A percentile compares a stretch with the other conserved stretches of the same genome.
These are phyloP conservation scores for Neurospora hispaniola DNA, from an alignment of 495 filamentous ascomycete species.

Conservation along the genomic window DNA sequence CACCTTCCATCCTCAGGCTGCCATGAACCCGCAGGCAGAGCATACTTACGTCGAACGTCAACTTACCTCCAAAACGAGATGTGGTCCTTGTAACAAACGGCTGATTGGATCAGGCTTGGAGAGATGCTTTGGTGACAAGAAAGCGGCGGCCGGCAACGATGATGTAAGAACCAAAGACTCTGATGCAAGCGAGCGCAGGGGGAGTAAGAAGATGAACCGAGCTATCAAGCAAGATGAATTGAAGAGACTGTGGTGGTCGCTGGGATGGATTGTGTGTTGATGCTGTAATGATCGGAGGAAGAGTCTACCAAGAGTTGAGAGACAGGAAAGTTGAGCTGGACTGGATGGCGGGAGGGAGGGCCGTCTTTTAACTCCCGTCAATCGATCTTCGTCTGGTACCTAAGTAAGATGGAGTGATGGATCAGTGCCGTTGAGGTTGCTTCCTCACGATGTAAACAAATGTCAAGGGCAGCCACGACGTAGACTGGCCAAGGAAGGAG, in stretches of 20 bases:
- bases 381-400: not conserved
- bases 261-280: slow-evolving; percentile 32
- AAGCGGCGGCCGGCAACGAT: slow-evolving; percentile 11
- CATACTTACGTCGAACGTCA: not conserved
- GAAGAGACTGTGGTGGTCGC: slow-evolving; percentile 34
- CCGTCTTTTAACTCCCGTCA: not conserved
- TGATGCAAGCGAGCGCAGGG: slow-evolving; percentile 38
- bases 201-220: slow-evolving; percentile 42
- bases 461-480: not conserved
- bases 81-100: not conserved
- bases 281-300: slow-evolving; percentile 42
- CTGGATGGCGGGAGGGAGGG: not conserved
- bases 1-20: not conserved
- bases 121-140: slow-evolving; percentile 17
- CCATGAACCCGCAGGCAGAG: not conserved
- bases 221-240: slow-evolving; percentile 44
- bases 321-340: slow-evolving; percentile 20
- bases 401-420: not conserved
- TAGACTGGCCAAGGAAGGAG: not conserved
- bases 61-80: slow-evolving; percentile 23
- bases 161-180: slow-evolving; percentile 40
- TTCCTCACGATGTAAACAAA: slow-evolving; percentile 4
- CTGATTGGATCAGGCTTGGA: not conserved
- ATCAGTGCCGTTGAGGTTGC: not conserved
- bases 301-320: slow-evolving; percentile 32